These are phyloP conservation scores for Eucalyptus cloeziana DNA, from an alignment of 345 rosid genomes.

Conservation along the genomic window DNA sequence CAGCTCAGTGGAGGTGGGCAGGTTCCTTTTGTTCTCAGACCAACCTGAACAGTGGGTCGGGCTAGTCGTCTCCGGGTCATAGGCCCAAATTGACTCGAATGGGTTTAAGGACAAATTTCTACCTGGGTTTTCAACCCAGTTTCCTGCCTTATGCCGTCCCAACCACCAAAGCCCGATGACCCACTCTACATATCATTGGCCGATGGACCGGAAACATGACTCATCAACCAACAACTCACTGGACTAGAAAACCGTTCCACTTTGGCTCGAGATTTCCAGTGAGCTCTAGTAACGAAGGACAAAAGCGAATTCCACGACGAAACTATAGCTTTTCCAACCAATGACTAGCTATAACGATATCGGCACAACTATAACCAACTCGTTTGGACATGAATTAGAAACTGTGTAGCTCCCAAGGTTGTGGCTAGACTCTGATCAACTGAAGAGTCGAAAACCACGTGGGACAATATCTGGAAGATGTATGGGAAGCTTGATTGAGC, in stretches of 20 bases:
- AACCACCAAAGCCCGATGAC: not conserved
- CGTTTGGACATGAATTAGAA: not conserved
- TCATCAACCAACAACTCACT: not conserved
- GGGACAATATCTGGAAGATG: not conserved
- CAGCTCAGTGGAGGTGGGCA: not conserved
- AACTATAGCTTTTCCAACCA: not conserved
- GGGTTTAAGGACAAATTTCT: not conserved
- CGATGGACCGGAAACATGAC: not conserved
- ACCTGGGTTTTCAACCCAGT: not conserved
- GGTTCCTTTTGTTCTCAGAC: not conserved
- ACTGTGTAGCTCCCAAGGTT: not conserved
- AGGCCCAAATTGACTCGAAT: not conserved
- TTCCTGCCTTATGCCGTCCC: not conserved
- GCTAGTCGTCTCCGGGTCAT: not conserved
- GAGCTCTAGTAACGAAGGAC: not conserved
- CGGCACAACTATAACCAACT: accelerated
- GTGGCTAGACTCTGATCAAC: accelerated
- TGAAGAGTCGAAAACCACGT: not conserved
- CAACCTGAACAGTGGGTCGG: not conserved
- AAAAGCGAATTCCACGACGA: accelerated
- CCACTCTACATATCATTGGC: not conserved
- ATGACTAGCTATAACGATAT: accelerated
- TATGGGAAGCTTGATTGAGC: not conserved
- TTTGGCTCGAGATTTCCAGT: not conserved
- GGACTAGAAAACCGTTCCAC: accelerated